Evolutionary conservation across 306 rosid genomes (phyloP), one percentile per base, ranked within the genome.

Genomic region (Glycine tomentella): DNA sequence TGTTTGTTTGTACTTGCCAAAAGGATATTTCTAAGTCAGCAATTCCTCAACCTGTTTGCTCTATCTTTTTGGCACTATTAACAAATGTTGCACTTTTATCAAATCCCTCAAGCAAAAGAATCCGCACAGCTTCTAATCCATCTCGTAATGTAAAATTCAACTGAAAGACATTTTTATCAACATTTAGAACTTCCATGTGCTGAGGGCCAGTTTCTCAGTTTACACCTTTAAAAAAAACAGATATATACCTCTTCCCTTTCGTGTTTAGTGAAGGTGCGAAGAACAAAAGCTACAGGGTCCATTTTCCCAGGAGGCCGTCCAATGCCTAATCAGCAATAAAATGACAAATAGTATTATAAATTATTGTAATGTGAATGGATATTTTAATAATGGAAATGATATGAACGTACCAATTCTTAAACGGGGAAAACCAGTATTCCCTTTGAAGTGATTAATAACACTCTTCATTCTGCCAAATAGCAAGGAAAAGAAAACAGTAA

Each of bases 401-500:
- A 75, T 45, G 63, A 4, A 78, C 71, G 3, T 89, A 90, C 99
- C 98, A 8, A 93, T 88, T 85, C 94, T 87, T 82, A 91, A 80
- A 56, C 99, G 97, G 56, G 97, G 94, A 83, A 93, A 93, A 79
- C 86, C 92, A 58, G 72, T 78, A 75, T 85, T 89, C 78, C 94
- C 97, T 87, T 93, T 89, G 52, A 95, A 90, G 86, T 92, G 97
- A 89, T 85, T 93, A 80, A 93, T 88, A 77, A 93, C 74, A 81
- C 92, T 93, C 83, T 90, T 91, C 98, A 93, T 93, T 84, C 99
- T 95, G 93, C 87, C 82, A 78, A 38, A 79, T 61, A 62, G 57
- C 74, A 78, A 81, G 40, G 33, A 76, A 56, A 77, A 73, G 17
- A 78, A 63, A 72, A 66, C 51, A 64, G 9, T 31, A 8, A 65